These are phyloP conservation scores for Pythium brachiatum DNA, from an alignment of 352 stramenopile species.

Conservation along the genomic window DNA sequence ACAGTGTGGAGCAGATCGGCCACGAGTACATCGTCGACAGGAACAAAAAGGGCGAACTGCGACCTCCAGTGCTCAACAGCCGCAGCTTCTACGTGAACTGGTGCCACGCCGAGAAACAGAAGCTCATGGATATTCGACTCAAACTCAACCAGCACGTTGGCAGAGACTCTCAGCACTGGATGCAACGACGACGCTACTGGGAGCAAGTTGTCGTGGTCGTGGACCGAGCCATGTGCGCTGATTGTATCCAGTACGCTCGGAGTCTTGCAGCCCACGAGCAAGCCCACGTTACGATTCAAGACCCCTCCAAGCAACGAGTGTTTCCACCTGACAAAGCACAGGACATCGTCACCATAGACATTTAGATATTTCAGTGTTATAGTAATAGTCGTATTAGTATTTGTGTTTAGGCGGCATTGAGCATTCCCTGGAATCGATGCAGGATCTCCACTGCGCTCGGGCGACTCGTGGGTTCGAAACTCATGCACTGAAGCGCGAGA, in stretches of 20 bases:
- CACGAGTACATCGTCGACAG: slow-evolving; percentile 71
- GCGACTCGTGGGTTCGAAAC: slow-evolving; percentile 15
- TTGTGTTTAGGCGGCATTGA: not conserved
- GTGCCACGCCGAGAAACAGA: slow-evolving; percentile 87
- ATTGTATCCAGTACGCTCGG: slow-evolving; percentile 66
- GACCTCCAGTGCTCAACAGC: slow-evolving; percentile 63
- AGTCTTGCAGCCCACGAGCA: slow-evolving; percentile 45
- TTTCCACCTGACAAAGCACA: slow-evolving; percentile 36
- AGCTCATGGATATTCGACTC: slow-evolving; percentile 68
- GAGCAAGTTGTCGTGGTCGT: slow-evolving; percentile 53
- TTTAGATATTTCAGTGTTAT: too few relatives aligned
- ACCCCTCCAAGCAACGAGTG: slow-evolving; percentile 38
- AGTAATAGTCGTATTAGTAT: slow-evolving; percentile 12
- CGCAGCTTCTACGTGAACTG: slow-evolving; percentile 86
- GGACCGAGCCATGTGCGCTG: slow-evolving; percentile 69
- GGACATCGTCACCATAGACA: not conserved
- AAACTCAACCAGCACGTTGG: slow-evolving; percentile 36
- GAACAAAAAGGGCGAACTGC: slow-evolving; percentile 40
- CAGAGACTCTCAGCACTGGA: not conserved
- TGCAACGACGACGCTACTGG: slow-evolving; percentile 35
- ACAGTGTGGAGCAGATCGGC: slow-evolving; percentile 46
- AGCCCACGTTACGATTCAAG: slow-evolving; percentile 41
- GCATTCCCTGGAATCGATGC: slow-evolving; percentile 9
- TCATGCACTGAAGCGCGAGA: slow-evolving; percentile 24
- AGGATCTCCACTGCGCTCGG: slow-evolving; percentile 30